A percentile compares a stretch with the other conserved stretches of the same genome.
These are phyloP conservation scores for Malus fusca DNA, from an alignment of 306 rosid species.

Conservation along the genomic window DNA sequence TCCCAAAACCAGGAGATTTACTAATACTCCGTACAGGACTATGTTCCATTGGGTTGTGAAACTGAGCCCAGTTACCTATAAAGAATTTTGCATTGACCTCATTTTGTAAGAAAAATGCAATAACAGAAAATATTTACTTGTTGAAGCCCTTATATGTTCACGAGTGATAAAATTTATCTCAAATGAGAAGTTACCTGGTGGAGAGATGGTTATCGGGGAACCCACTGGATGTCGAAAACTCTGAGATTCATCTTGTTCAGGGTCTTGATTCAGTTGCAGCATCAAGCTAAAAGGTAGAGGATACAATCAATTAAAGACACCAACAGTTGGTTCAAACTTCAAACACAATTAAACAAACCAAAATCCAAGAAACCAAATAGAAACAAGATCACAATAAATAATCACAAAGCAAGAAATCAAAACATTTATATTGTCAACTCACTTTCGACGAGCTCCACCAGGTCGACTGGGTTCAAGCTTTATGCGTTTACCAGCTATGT, in stretches of 20 bases:
- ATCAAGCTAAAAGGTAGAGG: conserved; percentile 49
- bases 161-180: not conserved
- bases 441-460: conserved; percentile 96
- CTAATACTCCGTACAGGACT: conserved; percentile 51
- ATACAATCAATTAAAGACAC: not conserved
- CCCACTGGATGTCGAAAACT: conserved; percentile 61
- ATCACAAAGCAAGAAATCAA: not conserved
- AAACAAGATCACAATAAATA: not conserved
- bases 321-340: not conserved
- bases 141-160: conserved; percentile 7
- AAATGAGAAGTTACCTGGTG: conserved; percentile 54
- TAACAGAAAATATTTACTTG: not conserved
- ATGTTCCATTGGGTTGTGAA: conserved; percentile 67
- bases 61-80: conserved; percentile 72
- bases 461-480: conserved; percentile 99
- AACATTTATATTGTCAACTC: conserved; percentile 17
- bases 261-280: conserved; percentile 77
- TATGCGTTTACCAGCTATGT: conserved; percentile 90
- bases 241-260: conserved; percentile 71
- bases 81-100: conserved; percentile 7
- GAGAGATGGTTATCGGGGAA: conserved; percentile 80
- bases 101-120: conserved; percentile 5
- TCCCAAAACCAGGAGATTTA: conserved; percentile 55
- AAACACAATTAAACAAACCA: not conserved
- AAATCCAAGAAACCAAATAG: not conserved